A percentile compares a stretch with the other conserved stretches of the same genome.
Conservation (phyloP, 176 grass and related monocot species). For the Tillandsia leiboldiana region DNA sequence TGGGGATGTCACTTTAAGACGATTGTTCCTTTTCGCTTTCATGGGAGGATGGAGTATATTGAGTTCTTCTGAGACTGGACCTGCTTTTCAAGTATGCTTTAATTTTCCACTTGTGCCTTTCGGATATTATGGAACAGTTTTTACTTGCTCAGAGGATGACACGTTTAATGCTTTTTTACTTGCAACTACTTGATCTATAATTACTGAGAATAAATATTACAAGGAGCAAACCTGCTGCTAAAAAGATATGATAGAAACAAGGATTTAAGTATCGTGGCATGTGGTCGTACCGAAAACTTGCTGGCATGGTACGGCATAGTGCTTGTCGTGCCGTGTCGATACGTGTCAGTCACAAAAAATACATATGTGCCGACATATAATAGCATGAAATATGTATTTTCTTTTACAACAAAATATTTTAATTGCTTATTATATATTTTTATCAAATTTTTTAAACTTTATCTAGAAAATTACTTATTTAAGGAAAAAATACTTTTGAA, state of each 20-base stretch:
- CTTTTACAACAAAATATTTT: too few species aligned
- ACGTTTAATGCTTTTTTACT: background rate
- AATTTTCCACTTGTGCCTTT: constrained; percentile 10
- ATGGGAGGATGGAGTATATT: constrained; percentile 92
- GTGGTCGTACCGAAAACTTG: too few species aligned
- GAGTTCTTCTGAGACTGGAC: constrained; percentile 73
- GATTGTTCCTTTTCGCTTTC: constrained; percentile 87
- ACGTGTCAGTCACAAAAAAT: too few species aligned
- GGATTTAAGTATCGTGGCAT: too few species aligned
- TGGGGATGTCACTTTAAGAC: constrained; percentile 60
- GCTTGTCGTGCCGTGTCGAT: too few species aligned
- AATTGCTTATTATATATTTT: too few species aligned
- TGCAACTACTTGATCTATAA: background rate
- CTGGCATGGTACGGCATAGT: too few species aligned
- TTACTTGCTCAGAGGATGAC: constrained; percentile 13
- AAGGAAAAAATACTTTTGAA: too few species aligned
- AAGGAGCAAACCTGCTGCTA: background rate
- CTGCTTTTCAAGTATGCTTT: constrained; percentile 82
- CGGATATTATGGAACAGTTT: background rate
- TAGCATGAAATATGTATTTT: too few species aligned
- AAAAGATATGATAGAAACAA: background rate
- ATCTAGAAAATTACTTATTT: too few species aligned
- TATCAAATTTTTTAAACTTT: too few species aligned
- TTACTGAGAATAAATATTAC: background rate
- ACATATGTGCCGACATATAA: too few species aligned